Conservation (phyloP, 352 stramenopile genomes). For the Phytophthora sojae region DNA sequence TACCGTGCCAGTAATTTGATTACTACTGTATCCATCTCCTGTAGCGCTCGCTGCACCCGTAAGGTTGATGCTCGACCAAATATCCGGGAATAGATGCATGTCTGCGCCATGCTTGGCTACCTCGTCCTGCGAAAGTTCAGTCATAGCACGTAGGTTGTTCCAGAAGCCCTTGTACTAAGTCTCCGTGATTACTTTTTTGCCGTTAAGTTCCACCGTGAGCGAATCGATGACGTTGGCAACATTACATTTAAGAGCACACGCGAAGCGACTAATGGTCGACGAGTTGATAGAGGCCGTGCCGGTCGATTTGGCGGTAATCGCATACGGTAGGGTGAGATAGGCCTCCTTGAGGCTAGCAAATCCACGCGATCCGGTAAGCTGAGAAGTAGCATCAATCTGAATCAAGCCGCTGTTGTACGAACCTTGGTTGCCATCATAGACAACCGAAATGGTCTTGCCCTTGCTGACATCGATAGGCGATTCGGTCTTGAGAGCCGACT, state of each 20-base stretch:
- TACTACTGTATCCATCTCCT: accelerated
- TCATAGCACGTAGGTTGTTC: neutral
- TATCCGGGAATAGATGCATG: neutral
- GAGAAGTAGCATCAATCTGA: neutral
- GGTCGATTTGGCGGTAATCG: neutral
- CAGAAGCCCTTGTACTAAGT: constrained; percentile 1
- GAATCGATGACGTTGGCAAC: neutral
- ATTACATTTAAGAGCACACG: neutral
- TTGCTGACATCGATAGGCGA: neutral
- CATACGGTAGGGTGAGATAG: neutral
- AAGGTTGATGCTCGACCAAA: neutral
- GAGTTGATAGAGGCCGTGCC: no score
- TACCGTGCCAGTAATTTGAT: no score
- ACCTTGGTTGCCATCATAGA: neutral
- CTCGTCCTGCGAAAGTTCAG: neutral
- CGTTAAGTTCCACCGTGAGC: neutral
- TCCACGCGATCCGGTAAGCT: neutral
- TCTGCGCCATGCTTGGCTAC: neutral
- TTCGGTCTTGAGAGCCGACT: neutral
- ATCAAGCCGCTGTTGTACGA: neutral
- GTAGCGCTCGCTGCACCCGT: no score
- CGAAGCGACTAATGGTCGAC: neutral
- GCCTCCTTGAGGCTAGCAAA: neutral
- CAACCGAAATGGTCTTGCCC: neutral
- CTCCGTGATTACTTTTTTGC: neutral